Conservation (phyloP, 108 stramenopile species). For the Skeletonema grethae region DNA sequence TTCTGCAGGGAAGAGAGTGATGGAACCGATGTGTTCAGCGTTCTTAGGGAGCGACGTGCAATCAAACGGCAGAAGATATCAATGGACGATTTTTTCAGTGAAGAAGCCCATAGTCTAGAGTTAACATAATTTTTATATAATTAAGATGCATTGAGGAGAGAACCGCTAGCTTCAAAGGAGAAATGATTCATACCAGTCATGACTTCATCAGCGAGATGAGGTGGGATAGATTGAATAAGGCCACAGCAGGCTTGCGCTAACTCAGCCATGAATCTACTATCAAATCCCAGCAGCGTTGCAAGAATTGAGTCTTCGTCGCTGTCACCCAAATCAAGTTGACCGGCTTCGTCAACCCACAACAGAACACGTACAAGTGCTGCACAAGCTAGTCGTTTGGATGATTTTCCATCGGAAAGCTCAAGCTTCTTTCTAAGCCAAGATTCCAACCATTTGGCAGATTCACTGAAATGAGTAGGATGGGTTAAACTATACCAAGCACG, state of each 20-base stretch:
- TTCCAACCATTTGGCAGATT: constrained; percentile 59
- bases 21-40: constrained; percentile 31
- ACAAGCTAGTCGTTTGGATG: constrained; percentile 67
- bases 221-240: constrained; percentile 71
- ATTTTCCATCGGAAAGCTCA: constrained; percentile 22
- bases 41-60: constrained; percentile 16
- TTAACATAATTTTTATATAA: constrained; percentile 6
- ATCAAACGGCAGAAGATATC: constrained; percentile 34
- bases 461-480: constrained; percentile 20
- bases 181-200: constrained; percentile 26
- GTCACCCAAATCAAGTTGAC: constrained; percentile 21
- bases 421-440: constrained; percentile 39
- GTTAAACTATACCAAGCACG: constrained; percentile 69
- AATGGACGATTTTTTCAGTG: constrained; percentile 37
- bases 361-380: constrained; percentile 71
- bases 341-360: constrained; percentile 59
- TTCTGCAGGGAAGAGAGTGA: constrained; percentile 39
- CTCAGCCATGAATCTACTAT: constrained; percentile 59
- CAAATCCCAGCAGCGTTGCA: constrained; percentile 52
- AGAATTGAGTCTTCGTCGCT: constrained; percentile 39
- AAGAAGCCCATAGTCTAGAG: constrained; percentile 21
- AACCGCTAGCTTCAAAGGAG: constrained; percentile 22
- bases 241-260: constrained; percentile 73
- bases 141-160: constrained; percentile 8
- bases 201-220: constrained; percentile 51